phyloP scores from a whole-genome alignment of 2,329 filamentous ascomycete genomes.

The Cordyceps tenuipes region DNA sequence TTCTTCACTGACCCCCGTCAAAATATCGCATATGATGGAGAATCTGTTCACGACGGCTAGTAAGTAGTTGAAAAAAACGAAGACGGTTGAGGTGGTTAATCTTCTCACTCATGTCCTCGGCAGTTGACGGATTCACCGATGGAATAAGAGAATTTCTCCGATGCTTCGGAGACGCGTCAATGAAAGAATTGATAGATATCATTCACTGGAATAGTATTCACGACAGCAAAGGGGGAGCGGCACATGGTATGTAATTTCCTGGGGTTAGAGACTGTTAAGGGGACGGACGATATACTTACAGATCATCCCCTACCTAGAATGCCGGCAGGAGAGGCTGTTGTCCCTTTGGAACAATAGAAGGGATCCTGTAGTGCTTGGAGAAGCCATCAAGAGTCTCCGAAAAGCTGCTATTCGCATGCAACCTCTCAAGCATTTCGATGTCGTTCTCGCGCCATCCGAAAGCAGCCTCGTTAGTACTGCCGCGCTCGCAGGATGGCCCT shows the following conservation, averaged over 20 bases:
- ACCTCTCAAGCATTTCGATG: neutral
- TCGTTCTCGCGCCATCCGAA: conserved; percentile 5
- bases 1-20: neutral
- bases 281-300: neutral
- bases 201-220: conserved; percentile 7
- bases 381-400: neutral
- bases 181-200: conserved; percentile 5
- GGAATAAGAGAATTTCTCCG: conserved; percentile 7
- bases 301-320: neutral
- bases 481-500: conserved; percentile 3
- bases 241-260: neutral
- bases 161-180: neutral
- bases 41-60: neutral
- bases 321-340: neutral
- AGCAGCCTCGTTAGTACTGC: neutral
- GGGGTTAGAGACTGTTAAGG: too few relatives aligned
- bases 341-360: neutral
- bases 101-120: neutral
- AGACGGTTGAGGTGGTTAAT: too few relatives aligned
- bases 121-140: conserved; percentile 9
- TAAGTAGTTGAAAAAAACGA: neutral
- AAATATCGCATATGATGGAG: neutral
- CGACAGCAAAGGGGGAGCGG: neutral
- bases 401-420: neutral
- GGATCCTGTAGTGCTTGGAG: neutral